Evolutionary conservation across 805 yeast species (phyloP), one percentile per base, ranked within the genome.

Genomic region (Wickerhamomyces tratensis): DNA sequence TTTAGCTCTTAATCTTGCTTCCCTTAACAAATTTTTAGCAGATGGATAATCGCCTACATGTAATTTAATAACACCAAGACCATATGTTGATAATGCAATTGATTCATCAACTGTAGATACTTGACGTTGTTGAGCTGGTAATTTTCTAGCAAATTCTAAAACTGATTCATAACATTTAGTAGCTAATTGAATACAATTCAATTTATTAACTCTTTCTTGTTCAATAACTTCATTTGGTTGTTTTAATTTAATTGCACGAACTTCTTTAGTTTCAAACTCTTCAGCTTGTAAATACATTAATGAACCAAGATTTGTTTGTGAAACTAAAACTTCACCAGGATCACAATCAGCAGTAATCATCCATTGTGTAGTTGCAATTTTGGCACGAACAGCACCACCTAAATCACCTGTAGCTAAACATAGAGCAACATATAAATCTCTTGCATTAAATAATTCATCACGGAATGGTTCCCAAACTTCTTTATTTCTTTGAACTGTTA

Each of bases 11-110:
- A 77, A 69, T 33, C 86, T 71, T 0, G 95, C 78, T 56, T 84
- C 88, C 7, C 80, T 65, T 39, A 89, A 64, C 27, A 74, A 63
- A 36, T 77, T 67, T 48, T 74, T 77, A 0, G 95, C 88, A 42
- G 69, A 62, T 2, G 67, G 71, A 43, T 74, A 67, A 10, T 79
- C 63, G 1, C 80, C 74, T 38, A 67, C 55, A 51, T 85, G 86
- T n/a, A 82, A 61, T 37, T 75, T 71, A 10, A 86, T 71, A 6
- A 88, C 94, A 2, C 96, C 98, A 36, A 86, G 67, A 0, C 96
- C 94, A 56, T 84, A 89, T 0, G 87, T 77, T 0, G 95, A 78
- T 57, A 89, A 67, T 0, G 94, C 93, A 36, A 83, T 77, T 1
- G 84, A 77, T 48, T 84, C 86, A 31, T 75, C 71, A 11, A 82